Percentiles rank a stretch among this genome's conserved stretches.
Conservation (phyloP, 495 filamentous ascomycete genomes). For the Collariella sp. region DNA sequence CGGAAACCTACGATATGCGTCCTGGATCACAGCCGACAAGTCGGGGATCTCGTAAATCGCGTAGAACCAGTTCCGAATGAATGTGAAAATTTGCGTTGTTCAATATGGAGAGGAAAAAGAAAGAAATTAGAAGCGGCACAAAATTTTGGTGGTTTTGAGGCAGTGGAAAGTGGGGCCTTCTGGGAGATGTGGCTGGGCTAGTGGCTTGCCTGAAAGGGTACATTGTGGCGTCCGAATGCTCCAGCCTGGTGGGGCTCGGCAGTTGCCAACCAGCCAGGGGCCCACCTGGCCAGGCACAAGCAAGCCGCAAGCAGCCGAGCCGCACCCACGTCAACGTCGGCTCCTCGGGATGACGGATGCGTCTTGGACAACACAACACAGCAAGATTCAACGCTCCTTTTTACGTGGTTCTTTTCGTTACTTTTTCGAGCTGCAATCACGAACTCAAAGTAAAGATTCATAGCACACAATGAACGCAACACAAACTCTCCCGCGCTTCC, state of each 20-base stretch:
- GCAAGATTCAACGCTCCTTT: neutral
- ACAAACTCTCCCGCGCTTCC: slow-evolving; percentile 40
- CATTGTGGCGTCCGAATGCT: neutral
- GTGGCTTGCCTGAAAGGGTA: neutral
- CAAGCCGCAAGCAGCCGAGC: slow-evolving; percentile 9
- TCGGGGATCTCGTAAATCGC: slow-evolving; percentile 36
- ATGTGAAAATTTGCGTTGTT: slow-evolving; percentile 49
- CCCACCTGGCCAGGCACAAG: too few species aligned
- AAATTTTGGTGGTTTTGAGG: slow-evolving; percentile 15
- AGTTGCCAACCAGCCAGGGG: neutral
- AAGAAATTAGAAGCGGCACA: slow-evolving; percentile 16
- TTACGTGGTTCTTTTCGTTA: neutral
- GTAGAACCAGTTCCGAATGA: slow-evolving; percentile 36
- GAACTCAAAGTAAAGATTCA: neutral
- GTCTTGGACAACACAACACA: too few species aligned
- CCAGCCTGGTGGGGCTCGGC: neutral
- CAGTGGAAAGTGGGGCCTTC: neutral
- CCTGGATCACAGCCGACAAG: slow-evolving; percentile 29
- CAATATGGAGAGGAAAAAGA: slow-evolving; percentile 33
- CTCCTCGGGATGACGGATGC: neutral
- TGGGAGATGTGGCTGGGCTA: neutral
- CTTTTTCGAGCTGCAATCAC: neutral
- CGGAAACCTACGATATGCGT: slow-evolving; percentile 37
- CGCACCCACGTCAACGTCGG: neutral
- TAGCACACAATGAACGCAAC: slow-evolving; percentile 20